phyloP scores from a whole-genome alignment of 2,329 filamentous ascomycete genomes.

The Aspergillus pseudoviridinutans region DNA sequence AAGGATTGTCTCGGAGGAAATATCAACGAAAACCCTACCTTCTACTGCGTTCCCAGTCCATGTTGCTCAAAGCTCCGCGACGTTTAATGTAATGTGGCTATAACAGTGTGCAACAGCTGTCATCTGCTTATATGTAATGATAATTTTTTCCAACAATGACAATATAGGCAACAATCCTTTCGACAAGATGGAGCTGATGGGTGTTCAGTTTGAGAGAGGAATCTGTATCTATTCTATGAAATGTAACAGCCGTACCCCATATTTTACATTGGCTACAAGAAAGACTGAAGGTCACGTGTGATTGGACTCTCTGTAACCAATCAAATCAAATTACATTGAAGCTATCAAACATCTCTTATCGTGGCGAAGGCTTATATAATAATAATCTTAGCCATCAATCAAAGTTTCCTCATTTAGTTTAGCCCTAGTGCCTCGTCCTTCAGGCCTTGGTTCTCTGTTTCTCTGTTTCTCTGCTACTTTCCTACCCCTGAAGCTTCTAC shows the following conservation, averaged over 20 bases:
- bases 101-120: background rate
- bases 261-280: no score
- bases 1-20: background rate
- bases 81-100: background rate
- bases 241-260: background rate
- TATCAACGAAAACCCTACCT: conserved; percentile 29
- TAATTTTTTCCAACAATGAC: background rate
- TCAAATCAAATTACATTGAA: no score
- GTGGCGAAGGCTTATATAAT: no score
- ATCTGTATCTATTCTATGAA: background rate
- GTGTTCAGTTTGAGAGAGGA: background rate
- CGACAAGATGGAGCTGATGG: background rate
- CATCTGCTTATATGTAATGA: background rate
- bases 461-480: no score
- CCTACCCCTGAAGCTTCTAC: no score
- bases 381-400: no score
- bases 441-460: no score
- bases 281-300: no score
- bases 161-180: background rate
- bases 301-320: no score
- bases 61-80: conserved; percentile 6
- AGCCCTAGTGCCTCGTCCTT: no score
- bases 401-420: no score
- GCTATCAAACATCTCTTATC: no score
- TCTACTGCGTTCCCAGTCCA: conserved; percentile 43